A percentile compares a stretch with the other conserved stretches of the same genome.
Evolutionary conservation across 1,284 basidiomycete species (phyloP).

Genomic region (Laetiporus sulphureus): DNA sequence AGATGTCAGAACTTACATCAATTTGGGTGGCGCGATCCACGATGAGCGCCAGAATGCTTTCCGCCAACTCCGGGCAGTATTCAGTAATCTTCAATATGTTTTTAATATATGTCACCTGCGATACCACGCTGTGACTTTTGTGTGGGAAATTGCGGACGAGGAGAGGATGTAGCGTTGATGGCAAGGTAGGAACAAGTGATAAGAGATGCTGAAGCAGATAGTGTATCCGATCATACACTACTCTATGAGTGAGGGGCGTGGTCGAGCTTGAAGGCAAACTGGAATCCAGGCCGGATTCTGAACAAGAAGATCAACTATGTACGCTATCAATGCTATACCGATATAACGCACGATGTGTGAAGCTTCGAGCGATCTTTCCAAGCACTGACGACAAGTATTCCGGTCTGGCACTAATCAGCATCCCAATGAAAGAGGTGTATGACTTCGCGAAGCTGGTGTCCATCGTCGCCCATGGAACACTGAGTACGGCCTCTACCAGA

Average conservation of each 20-base stretch:
- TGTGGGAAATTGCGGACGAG: slow-evolving; percentile 87
- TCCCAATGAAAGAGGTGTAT: slow-evolving; percentile 85
- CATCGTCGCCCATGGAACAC: slow-evolving; percentile 88
- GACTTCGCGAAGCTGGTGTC: slow-evolving; percentile 79
- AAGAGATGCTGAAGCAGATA: slow-evolving; percentile 81
- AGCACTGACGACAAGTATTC: slow-evolving; percentile 88
- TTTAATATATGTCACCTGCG: slow-evolving; percentile 88
- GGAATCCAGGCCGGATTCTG: slow-evolving; percentile 62
- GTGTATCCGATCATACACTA: slow-evolving; percentile 87
- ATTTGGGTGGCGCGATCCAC: slow-evolving; percentile 92
- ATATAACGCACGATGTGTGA: slow-evolving; percentile 79
- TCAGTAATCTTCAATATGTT: slow-evolving; percentile 82
- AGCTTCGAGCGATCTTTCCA: slow-evolving; percentile 74
- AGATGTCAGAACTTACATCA: slow-evolving; percentile 57
- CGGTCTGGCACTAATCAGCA: slow-evolving; percentile 89
- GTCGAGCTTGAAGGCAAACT: slow-evolving; percentile 57
- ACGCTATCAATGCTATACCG: neutral
- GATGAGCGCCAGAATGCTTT: slow-evolving; percentile 80
- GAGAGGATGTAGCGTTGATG: slow-evolving; percentile 80
- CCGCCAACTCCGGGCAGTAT: slow-evolving; percentile 88
- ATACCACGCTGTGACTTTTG: slow-evolving; percentile 79
- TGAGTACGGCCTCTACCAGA: slow-evolving; percentile 84
- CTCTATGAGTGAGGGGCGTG: slow-evolving; percentile 68
- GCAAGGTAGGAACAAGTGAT: slow-evolving; percentile 84
- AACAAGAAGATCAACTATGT: slow-evolving; percentile 6